Conservation (phyloP, 495 filamentous ascomycete genomes). For the Penicillium nucicola region DNA sequence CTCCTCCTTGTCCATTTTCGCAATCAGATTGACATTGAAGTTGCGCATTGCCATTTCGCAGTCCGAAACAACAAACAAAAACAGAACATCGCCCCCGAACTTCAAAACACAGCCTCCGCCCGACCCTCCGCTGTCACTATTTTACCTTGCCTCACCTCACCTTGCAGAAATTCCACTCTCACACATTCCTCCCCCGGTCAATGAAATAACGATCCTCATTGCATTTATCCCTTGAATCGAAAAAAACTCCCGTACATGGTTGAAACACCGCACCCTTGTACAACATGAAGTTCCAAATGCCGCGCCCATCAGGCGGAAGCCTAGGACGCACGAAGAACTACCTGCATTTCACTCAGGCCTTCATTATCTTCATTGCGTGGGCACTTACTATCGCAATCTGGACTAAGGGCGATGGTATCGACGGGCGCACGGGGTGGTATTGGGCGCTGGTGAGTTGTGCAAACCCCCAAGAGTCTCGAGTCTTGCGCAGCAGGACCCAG, state of each 20-base stretch:
- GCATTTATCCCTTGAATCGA: background rate
- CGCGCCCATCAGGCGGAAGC: constrained; percentile 31
- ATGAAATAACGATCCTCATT: no score
- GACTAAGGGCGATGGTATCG: constrained; percentile 58
- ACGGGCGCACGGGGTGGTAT: constrained; percentile 69
- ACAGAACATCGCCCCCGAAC: background rate
- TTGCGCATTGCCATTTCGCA: no score
- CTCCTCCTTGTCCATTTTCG: no score
- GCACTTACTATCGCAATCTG: constrained; percentile 72
- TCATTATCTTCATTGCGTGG: constrained; percentile 68
- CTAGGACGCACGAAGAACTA: constrained; percentile 46
- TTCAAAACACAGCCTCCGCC: background rate
- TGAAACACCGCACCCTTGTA: constrained; percentile 27
- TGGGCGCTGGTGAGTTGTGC: constrained; percentile 66
- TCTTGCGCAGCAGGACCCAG: no score
- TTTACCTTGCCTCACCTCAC: constrained; percentile 1
- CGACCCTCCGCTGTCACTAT: constrained; percentile 4
- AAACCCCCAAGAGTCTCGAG: background rate
- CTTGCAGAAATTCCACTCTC: background rate
- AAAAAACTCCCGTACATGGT: background rate
- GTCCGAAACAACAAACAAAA: background rate
- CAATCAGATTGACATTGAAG: no score
- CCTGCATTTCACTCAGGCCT: constrained; percentile 54
- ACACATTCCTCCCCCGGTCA: no score
- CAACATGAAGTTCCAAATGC: constrained; percentile 32